Conservation (phyloP, 2,329 filamentous ascomycete species). For the Aspergillus novofumigatus region DNA sequence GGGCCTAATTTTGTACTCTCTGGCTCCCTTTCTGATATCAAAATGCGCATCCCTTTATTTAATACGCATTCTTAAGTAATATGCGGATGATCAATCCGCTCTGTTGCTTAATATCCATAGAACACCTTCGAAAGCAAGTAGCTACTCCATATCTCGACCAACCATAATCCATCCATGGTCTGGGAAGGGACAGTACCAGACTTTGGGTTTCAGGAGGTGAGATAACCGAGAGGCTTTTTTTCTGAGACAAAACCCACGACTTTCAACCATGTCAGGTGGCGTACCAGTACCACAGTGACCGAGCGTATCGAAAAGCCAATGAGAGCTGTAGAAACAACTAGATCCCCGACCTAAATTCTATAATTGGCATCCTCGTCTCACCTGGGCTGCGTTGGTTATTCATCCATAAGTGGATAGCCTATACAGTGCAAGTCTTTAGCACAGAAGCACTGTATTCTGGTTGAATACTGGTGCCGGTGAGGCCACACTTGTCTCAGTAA, state of each 20-base stretch:
- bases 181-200: background rate
- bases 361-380: constrained; percentile 23
- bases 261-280: constrained; percentile 10
- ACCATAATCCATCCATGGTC: background rate
- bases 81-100: background rate
- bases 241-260: background rate
- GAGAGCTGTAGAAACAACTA: background rate
- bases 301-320: constrained; percentile 9
- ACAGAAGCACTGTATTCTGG: no score
- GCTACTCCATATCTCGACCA: background rate
- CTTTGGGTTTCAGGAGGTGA: background rate
- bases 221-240: background rate
- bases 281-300: constrained; percentile 2
- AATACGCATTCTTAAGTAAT: background rate
- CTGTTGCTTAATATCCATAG: background rate
- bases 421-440: no score
- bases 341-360: constrained; percentile 15
- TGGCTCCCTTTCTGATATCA: background rate
- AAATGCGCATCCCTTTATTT: background rate
- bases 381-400: background rate
- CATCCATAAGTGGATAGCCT: background rate
- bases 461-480: background rate
- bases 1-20: background rate
- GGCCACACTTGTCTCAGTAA: background rate
- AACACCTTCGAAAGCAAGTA: background rate